A percentile compares a stretch with the other conserved stretches of the same genome.
Evolutionary conservation across 257 asterid species (phyloP).

Genomic region (Cordia subcordata): DNA sequence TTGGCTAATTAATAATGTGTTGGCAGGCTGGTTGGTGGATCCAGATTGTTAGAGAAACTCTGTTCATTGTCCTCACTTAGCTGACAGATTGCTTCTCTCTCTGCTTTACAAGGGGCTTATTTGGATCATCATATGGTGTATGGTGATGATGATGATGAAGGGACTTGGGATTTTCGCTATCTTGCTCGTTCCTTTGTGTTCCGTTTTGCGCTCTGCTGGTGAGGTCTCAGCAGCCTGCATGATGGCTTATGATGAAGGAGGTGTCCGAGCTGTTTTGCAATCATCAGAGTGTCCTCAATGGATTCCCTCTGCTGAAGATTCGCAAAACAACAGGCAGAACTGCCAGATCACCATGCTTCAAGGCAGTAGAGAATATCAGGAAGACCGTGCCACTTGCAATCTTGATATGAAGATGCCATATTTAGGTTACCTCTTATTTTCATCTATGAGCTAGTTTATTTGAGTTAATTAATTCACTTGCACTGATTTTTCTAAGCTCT

Average conservation of each 20-base stretch:
- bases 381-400: slow-evolving; percentile 65
- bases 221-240: slow-evolving; percentile 56
- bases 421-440: background rate
- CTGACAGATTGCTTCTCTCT: too few relatives aligned
- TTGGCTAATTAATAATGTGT: background rate
- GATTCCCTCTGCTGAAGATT: slow-evolving; percentile 26
- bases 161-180: background rate
- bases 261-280: slow-evolving; percentile 43
- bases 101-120: slow-evolving; percentile 5
- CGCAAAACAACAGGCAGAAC: slow-evolving; percentile 24
- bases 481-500: background rate
- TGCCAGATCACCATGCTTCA: slow-evolving; percentile 59
- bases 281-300: slow-evolving; percentile 52
- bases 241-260: slow-evolving; percentile 67
- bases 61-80: background rate
- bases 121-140: background rate
- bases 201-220: slow-evolving; percentile 16
- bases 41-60: background rate
- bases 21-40: background rate
- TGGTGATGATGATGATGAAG: background rate
- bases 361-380: slow-evolving; percentile 69
- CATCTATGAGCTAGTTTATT: background rate
- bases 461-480: background rate
- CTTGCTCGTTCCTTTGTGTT: slow-evolving; percentile 9
- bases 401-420: slow-evolving; percentile 43